Evolutionary conservation across 192 early-diverging fungal species (phyloP), one percentile per base, ranked within the genome.

Genomic region (Umbelopsis vinacea): DNA sequence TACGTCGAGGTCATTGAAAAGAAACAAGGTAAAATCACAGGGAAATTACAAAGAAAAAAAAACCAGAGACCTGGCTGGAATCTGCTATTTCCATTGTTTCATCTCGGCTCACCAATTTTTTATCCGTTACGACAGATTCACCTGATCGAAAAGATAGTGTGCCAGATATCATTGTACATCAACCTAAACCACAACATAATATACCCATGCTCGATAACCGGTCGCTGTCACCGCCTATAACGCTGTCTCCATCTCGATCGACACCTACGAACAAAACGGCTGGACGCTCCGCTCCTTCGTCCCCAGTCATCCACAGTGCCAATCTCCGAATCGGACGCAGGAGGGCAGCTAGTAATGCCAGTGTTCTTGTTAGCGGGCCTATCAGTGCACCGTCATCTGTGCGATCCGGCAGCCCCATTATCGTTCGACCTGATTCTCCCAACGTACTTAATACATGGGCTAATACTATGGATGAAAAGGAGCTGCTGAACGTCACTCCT

Each of bases 1-100:
- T 92, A 86, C 80, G 83, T 84, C 1, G 83, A 88, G 50, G 69
- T 52, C 23, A 66, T 75, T 15, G 55, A 69, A 29, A 29, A 29
- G 29, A 29, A 29, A 68, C 24, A 86, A 76, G 76, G 68, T 71
- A 74, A 43, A 43, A 43, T 2, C 1, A 29, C 29, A 29, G 29
- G 3, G 29, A 29, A 29, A 29, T n/a, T n/a, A n/a, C n/a, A 40
- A 40, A 40, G 38, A 6, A 43, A 43, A 43, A 43, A 43, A 43
- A 43, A 43, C 11, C 11, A 29, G 29, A 29, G 40, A 12, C 40
- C 40, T 6, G 40, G 40, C 6, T 12, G 11, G 40, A 43, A 43
- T 43, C 29, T 43, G 40, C 11, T 4, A 6, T 43, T 43, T 11
- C 11, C 8, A 12, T 43, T 43, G 8, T 43, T 43, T 43, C 40